Evolutionary conservation across 192 early-diverging fungal genomes (phyloP).

Genomic region (Backusella tarrabulga): DNA sequence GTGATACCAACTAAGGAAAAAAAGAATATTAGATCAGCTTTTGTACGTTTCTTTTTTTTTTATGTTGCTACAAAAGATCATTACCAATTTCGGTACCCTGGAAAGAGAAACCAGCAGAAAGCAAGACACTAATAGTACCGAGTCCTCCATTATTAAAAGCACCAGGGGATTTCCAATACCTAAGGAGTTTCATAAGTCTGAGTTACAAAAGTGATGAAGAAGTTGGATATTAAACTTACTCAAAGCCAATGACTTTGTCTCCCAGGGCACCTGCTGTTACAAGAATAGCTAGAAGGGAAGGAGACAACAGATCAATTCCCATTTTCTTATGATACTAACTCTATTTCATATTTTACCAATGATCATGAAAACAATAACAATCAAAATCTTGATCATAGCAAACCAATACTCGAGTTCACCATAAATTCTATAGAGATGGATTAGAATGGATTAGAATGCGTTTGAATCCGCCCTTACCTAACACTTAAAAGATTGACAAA

Average conservation of each 20-base stretch:
- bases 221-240: not conserved
- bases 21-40: not conserved
- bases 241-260: slow-evolving; percentile 48
- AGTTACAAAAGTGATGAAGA: not conserved
- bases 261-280: slow-evolving; percentile 60
- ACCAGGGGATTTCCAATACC: slow-evolving; percentile 65
- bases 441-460: not conserved
- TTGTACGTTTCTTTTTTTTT: not conserved
- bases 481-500: slow-evolving; percentile 59
- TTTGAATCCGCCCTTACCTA: slow-evolving; percentile 3
- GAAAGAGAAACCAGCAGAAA: slow-evolving; percentile 79
- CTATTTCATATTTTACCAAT: slow-evolving; percentile 34
- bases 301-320: not conserved
- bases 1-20: slow-evolving; percentile 69
- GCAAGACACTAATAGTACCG: slow-evolving; percentile 62
- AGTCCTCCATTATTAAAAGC: slow-evolving; percentile 56
- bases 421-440: slow-evolving; percentile 52
- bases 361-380: slow-evolving; percentile 78
- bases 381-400: slow-evolving; percentile 70
- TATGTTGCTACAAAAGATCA: not conserved
- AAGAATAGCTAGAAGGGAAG: slow-evolving; percentile 39
- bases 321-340: not conserved
- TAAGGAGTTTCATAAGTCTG: slow-evolving; percentile 11
- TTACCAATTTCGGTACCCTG: slow-evolving; percentile 78
- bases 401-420: slow-evolving; percentile 90